Conservation (phyloP, 129 eudicot species). For the Escallonia rubra region DNA sequence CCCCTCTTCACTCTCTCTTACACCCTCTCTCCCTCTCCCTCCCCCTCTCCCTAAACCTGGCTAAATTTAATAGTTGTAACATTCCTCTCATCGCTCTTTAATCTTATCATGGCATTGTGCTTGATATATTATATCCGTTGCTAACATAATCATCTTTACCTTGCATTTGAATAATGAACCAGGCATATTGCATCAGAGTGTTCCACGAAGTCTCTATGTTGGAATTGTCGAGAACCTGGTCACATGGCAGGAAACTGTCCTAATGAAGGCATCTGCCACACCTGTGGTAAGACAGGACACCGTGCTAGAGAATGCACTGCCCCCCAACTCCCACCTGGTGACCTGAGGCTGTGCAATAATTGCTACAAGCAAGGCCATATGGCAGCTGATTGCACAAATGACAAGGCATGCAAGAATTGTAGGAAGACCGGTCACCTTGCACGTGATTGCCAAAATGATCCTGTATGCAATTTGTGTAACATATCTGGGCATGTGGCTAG, state of each 20-base stretch:
- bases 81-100: no score
- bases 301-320: constrained; percentile 78
- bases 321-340: constrained; percentile 74
- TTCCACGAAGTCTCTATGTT: constrained; percentile 81
- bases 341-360: constrained; percentile 84
- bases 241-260: constrained; percentile 95
- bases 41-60: no score
- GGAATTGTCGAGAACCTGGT: constrained; percentile 98
- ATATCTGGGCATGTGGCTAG: constrained; percentile 83
- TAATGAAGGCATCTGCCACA: constrained; percentile 92
- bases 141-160: not conserved
- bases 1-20: no score
- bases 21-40: no score
- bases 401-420: constrained; percentile 96
- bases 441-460: constrained; percentile 83
- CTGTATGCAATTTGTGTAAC: constrained; percentile 84
- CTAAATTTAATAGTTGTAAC: no score
- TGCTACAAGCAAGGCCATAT: constrained; percentile 94
- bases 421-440: constrained; percentile 92
- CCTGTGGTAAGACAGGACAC: constrained; percentile 93
- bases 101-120: no score
- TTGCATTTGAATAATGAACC: constrained; percentile 13
- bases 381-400: constrained; percentile 87
- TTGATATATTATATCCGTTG: no score
- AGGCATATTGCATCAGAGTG: constrained; percentile 92